Base-by-base conservation (phyloP, 805 yeast genomes). In the Priceomyces melissophilus region DNA sequence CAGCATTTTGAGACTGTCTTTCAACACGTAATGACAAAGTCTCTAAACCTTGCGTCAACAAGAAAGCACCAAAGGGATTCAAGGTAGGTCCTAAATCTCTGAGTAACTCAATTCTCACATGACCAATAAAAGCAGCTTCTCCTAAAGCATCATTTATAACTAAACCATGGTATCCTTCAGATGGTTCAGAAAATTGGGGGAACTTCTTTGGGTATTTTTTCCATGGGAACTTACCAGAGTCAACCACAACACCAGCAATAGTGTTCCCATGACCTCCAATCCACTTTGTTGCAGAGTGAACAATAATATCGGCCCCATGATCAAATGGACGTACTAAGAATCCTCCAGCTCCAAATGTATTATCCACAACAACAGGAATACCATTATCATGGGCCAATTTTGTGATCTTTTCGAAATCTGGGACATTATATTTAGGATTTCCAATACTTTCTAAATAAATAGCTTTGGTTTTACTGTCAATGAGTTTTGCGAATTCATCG, bases 321-420 rank as follows among this genome's bases (percentile, higher is more conserved):
- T 85, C 85, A 51, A 90, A 67, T 47, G 98, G 98, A 50, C 77
- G 81, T 45, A 87, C 78, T 54, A 86, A 78, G 71, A 68, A 89
- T 37, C 97, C 97, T 65, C 96, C 97, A 33, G 96, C 96, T 60
- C 96, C 98, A 55, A 90, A 90, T 13, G 98, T 90, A 79, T 90
- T 90, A 68, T 90, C 98, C 35, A 86, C 96, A 38, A 90, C 91
- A 35, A 91, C 81, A 38, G 96, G 95, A 37, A 89, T 73, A 45
- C 96, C 96, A 50, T 85, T 76, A 44, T 82, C 79, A 64, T 88
- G 96, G 40, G 96, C 96, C 38, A 86, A 71, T 26, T 75, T 82
- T 35, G 78, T 77, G 48, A 90, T 75, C 41, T 71, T 78, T 63
- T 84, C 88, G 55, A 91, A 87, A 65, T 90, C 96, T 42, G 97